These are phyloP conservation scores for Taiwanofungus camphoratus DNA, from an alignment of 1,284 basidiomycete genomes.

Conservation along the genomic window DNA sequence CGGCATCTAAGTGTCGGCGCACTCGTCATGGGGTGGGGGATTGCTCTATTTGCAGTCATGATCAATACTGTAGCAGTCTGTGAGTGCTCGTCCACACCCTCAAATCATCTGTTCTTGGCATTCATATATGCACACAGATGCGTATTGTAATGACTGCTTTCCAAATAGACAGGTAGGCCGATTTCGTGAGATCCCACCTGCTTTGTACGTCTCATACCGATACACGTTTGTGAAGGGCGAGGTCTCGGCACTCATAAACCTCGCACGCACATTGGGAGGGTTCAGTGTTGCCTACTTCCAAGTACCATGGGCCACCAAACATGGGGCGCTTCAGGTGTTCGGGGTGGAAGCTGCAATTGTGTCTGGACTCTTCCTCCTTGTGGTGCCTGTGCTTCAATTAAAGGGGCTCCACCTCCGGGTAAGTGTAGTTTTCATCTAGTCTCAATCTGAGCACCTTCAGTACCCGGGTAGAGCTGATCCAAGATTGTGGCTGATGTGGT, in stretches of 20 bases:
- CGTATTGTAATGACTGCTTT: conserved; percentile 45
- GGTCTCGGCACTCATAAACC: conserved; percentile 54
- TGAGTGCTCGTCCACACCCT: conserved; percentile 26
- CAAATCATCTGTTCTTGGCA: neutral
- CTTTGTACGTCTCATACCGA: neutral
- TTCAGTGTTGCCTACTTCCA: conserved; percentile 64
- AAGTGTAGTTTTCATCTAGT: conserved; percentile 20
- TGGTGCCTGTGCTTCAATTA: conserved; percentile 46
- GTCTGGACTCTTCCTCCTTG: conserved; percentile 42
- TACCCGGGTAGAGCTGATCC: no score
- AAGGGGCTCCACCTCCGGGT: conserved; percentile 43
- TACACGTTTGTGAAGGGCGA: conserved; percentile 36
- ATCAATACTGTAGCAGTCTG: conserved; percentile 62
- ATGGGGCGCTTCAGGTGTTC: conserved; percentile 53
- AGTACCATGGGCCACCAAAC: conserved; percentile 49
- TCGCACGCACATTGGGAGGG: conserved; percentile 51
- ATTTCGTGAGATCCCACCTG: neutral
- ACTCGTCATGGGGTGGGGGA: conserved; percentile 64
- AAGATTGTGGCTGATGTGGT: no score
- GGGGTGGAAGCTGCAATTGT: conserved; percentile 57
- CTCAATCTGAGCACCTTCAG: no score
- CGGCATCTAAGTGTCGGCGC: conserved; percentile 50
- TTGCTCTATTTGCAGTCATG: conserved; percentile 56
- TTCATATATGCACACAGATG: conserved; percentile 31
- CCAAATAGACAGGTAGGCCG: conserved; percentile 39